Percentiles rank a stretch among this genome's conserved stretches.
phyloP scores from a whole-genome alignment of 495 filamentous ascomycete species.

The Penicillium dipodomyicola region DNA sequence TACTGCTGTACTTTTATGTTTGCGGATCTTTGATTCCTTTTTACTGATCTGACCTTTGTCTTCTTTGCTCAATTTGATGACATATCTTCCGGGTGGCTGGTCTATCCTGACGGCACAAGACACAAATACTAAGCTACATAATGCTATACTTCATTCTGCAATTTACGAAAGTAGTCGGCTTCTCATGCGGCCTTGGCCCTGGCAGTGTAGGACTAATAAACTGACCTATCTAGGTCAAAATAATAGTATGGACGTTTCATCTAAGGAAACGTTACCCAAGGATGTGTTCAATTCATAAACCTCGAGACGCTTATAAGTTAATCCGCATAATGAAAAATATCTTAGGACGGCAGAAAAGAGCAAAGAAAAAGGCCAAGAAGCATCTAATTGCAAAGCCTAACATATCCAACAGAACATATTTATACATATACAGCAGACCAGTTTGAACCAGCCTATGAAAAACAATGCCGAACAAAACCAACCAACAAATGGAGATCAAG shows the following conservation, averaged over 20 bases:
- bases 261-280: background rate
- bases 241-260: background rate
- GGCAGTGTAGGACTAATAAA: no score
- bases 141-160: background rate
- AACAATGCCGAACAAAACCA: conserved; percentile 7
- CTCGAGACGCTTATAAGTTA: background rate
- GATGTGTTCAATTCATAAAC: background rate
- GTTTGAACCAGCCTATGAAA: conserved; percentile 6
- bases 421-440: conserved; percentile 22
- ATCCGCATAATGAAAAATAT: background rate
- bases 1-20: conserved; percentile 2
- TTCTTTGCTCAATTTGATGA: background rate
- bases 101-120: background rate
- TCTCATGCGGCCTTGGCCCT: background rate
- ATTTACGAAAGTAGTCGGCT: background rate
- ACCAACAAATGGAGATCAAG: background rate
- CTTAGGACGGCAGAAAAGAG: background rate
- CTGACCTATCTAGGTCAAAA: background rate
- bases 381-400: conserved; percentile 11
- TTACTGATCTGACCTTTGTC: background rate
- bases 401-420: conserved; percentile 24
- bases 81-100: conserved; percentile 1
- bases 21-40: background rate
- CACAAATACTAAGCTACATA: background rate
- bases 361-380: background rate